Percentiles rank a stretch among this genome's conserved stretches.
phyloP scores from a whole-genome alignment of 352 stramenopile genomes.

The Phytophthora ohioensis region DNA sequence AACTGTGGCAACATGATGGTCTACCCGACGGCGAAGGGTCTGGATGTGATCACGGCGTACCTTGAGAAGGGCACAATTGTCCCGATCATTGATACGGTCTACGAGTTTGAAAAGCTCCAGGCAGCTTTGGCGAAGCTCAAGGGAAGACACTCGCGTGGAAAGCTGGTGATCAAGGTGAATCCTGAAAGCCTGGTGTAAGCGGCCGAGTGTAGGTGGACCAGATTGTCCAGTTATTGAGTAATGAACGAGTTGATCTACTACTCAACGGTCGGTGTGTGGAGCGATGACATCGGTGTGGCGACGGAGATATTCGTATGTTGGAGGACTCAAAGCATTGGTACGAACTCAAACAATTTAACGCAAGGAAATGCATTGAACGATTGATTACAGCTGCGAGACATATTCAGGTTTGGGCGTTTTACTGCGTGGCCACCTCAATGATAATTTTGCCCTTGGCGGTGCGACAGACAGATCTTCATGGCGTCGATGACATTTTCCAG shows the following conservation, averaged over 20 bases:
- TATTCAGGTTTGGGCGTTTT: background rate
- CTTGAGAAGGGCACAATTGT: slow-evolving; percentile 45
- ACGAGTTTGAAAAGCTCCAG: slow-evolving; percentile 49
- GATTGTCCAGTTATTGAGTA: background rate
- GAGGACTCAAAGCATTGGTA: too few species aligned
- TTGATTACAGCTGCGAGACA: too few species aligned
- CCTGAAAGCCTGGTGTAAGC: slow-evolving; percentile 15
- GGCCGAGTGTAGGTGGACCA: background rate
- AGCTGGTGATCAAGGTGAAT: slow-evolving; percentile 55
- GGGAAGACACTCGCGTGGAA: slow-evolving; percentile 53
- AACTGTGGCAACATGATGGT: slow-evolving; percentile 19
- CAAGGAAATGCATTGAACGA: too few species aligned
- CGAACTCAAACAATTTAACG: too few species aligned
- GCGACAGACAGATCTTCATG: slow-evolving; percentile 57
- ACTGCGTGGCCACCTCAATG: slow-evolving; percentile 49
- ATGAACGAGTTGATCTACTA: background rate
- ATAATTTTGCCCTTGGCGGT: slow-evolving; percentile 73
- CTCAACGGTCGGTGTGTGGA: too few species aligned
- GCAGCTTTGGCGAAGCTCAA: slow-evolving; percentile 53
- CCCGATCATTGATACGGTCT: slow-evolving; percentile 42
- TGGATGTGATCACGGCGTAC: slow-evolving; percentile 37
- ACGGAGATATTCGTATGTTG: too few species aligned
- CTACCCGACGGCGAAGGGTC: slow-evolving; percentile 21
- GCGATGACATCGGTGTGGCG: too few species aligned
- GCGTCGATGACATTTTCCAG: slow-evolving; percentile 32